A percentile compares a stretch with the other conserved stretches of the same genome.
phyloP scores from a whole-genome alignment of 257 asterid genomes.

The Rehmannia glutinosa region DNA sequence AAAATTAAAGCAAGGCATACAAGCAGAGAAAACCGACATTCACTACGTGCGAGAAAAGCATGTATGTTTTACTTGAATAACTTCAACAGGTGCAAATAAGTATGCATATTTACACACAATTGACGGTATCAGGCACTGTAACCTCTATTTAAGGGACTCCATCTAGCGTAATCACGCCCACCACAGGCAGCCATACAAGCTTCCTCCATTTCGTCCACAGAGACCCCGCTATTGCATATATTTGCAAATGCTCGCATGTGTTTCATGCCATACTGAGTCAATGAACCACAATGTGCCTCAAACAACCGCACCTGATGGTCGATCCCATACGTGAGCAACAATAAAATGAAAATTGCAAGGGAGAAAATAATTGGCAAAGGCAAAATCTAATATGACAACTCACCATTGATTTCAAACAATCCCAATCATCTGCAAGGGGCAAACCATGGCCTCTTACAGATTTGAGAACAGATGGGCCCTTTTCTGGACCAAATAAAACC shows the following conservation, averaged over 20 bases:
- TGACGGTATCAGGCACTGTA: conserved; percentile 41
- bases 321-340: not conserved
- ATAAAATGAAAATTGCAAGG: not conserved
- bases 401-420: conserved; percentile 76
- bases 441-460: conserved; percentile 36
- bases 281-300: conserved; percentile 65
- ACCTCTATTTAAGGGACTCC: conserved; percentile 28
- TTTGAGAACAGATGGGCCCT: conserved; percentile 38
- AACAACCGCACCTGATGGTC: conserved; percentile 52
- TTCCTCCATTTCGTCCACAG: conserved; percentile 40
- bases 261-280: conserved; percentile 87
- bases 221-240: conserved; percentile 56
- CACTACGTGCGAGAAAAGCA: too few relatives aligned
- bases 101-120: too few relatives aligned
- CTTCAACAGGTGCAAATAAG: too few relatives aligned
- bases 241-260: conserved; percentile 87
- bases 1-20: too few relatives aligned
- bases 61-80: too few relatives aligned
- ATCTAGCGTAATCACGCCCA: conserved; percentile 17
- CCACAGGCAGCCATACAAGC: conserved; percentile 64
- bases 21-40: too few relatives aligned
- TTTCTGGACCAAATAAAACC: conserved; percentile 58
- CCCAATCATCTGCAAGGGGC: conserved; percentile 89
- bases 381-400: too few relatives aligned
- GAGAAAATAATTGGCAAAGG: too few relatives aligned